A percentile compares a stretch with the other conserved stretches of the same genome.
Evolutionary conservation across 345 rosid species (phyloP).

Genomic region (Boechera stricta): DNA sequence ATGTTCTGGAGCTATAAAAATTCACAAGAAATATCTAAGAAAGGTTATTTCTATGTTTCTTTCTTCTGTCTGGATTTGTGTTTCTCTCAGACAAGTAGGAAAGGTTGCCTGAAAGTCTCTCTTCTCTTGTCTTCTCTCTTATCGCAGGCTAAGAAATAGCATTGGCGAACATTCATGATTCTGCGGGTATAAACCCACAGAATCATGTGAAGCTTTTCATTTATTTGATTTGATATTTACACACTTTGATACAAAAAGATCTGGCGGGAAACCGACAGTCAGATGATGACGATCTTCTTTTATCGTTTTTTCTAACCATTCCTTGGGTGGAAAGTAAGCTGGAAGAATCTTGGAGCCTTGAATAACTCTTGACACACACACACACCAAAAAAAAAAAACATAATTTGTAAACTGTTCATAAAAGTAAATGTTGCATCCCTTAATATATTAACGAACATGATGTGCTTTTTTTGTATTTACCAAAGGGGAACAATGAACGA

Average conservation of each 20-base stretch:
- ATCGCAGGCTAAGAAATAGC: constrained; percentile 55
- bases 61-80: not conserved
- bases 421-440: constrained; percentile 26
- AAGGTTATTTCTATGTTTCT: constrained; percentile 56
- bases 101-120: not conserved
- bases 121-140: constrained; percentile 21
- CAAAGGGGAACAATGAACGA: not conserved
- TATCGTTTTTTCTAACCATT: not conserved
- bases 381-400: not conserved
- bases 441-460: constrained; percentile 1
- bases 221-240: not conserved
- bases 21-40: constrained; percentile 87
- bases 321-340: constrained; percentile 19
- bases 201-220: constrained; percentile 18
- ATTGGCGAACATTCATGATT: constrained; percentile 24
- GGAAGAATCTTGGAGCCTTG: constrained; percentile 21
- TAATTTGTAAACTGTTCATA: constrained; percentile 37
- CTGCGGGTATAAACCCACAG: not conserved
- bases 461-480: constrained; percentile 15
- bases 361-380: constrained; percentile 5
- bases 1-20: constrained; percentile 87
- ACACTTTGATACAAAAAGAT: constrained; percentile 3
- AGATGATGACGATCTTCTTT: not conserved
- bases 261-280: not conserved
- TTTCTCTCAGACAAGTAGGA: constrained; percentile 20